phyloP scores from a whole-genome alignment of 78 protist genomes.

The Chrysochromulina tobinii region DNA sequence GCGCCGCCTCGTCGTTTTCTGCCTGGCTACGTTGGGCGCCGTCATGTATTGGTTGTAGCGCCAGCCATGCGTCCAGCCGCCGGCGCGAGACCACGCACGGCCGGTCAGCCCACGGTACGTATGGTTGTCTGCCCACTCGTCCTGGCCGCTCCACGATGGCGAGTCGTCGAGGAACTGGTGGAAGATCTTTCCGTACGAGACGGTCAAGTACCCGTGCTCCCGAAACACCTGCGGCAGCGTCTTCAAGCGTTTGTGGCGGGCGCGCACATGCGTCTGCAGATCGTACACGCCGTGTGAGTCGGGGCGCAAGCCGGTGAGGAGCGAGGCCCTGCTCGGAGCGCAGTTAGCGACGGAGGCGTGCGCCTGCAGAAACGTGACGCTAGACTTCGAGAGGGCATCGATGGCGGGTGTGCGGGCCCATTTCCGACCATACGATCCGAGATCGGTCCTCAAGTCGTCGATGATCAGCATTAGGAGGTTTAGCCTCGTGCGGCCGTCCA shows the following conservation, averaged over 20 bases:
- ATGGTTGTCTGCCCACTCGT: not conserved
- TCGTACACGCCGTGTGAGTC: not conserved
- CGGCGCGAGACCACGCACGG: not conserved
- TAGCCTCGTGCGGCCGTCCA: not conserved
- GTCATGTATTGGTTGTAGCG: not conserved
- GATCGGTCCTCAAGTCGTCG: not conserved
- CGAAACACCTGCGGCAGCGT: not conserved
- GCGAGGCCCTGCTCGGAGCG: not conserved
- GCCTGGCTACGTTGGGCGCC: too few species aligned
- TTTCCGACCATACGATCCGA: not conserved
- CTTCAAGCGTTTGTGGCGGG: not conserved
- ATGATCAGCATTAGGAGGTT: not conserved
- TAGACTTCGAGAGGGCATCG: not conserved
- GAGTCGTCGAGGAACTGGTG: not conserved
- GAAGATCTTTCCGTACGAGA: not conserved
- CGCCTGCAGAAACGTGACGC: not conserved
- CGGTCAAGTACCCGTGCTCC: not conserved
- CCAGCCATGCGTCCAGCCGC: not conserved
- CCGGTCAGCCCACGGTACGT: not conserved
- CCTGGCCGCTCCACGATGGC: not conserved
- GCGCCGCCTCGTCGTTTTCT: too few species aligned
- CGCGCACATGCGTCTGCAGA: not conserved
- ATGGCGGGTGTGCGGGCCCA: not conserved
- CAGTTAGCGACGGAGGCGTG: not conserved
- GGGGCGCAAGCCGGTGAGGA: not conserved